phyloP scores from a whole-genome alignment of 2,329 filamentous ascomycete species.

The Fusarium tricinctum region DNA sequence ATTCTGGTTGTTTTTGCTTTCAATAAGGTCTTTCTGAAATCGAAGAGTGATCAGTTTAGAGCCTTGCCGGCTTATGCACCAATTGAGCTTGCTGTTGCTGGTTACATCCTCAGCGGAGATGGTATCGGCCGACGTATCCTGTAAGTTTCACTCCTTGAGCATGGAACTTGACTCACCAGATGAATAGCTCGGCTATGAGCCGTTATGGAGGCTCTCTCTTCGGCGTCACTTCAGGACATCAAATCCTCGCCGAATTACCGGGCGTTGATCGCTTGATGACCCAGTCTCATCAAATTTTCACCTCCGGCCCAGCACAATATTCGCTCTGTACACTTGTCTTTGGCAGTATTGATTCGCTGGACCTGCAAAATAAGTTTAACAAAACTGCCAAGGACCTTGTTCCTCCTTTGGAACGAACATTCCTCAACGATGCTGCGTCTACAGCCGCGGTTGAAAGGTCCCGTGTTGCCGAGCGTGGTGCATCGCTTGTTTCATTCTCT shows the following conservation, averaged over 20 bases:
- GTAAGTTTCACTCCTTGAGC: constrained; percentile 3
- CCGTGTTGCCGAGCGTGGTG: constrained; percentile 22
- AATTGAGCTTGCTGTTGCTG: constrained; percentile 30
- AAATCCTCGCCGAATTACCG: constrained; percentile 33
- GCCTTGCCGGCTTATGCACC: constrained; percentile 22
- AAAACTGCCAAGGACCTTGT: constrained; percentile 23
- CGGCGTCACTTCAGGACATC: constrained; percentile 38
- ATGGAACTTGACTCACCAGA: neutral
- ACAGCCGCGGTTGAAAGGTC: constrained; percentile 39
- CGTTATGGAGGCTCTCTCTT: constrained; percentile 40
- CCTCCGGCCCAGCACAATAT: constrained; percentile 21
- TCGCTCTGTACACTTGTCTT: constrained; percentile 38
- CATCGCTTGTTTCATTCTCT: constrained; percentile 37
- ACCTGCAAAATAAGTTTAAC: constrained; percentile 22
- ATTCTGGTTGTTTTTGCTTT: neutral
- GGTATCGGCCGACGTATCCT: constrained; percentile 30
- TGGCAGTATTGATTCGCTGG: constrained; percentile 14
- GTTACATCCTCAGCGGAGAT: constrained; percentile 29
- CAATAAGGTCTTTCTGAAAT: neutral
- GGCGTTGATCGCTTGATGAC: constrained; percentile 35
- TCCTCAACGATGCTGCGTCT: constrained; percentile 42
- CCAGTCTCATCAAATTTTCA: constrained; percentile 32
- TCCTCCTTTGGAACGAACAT: constrained; percentile 30
- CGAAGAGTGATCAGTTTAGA: neutral
- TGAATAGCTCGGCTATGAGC: constrained; percentile 18